These are phyloP conservation scores for Dichotomopilus funicola DNA, from an alignment of 2,329 filamentous ascomycete species.

Conservation along the genomic window DNA sequence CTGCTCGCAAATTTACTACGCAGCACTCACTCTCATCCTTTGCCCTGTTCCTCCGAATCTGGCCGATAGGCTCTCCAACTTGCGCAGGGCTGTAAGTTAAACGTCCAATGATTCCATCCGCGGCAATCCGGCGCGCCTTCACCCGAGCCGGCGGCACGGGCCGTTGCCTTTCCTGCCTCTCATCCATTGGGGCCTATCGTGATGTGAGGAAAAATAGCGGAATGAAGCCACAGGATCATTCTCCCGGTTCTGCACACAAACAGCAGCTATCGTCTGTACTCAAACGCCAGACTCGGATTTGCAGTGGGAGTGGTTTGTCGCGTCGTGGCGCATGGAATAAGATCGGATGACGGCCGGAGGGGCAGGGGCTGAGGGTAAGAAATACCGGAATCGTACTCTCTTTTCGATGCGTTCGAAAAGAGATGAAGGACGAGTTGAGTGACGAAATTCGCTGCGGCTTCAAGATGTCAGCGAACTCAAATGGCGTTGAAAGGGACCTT, in stretches of 20 bases:
- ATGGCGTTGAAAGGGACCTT: not conserved
- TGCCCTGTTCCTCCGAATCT: slow-evolving; percentile 33
- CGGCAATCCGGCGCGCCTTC: slow-evolving; percentile 10
- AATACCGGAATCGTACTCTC: not conserved
- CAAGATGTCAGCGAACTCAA: not conserved
- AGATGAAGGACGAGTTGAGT: too few species aligned
- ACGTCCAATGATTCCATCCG: slow-evolving; percentile 20
- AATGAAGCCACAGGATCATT: slow-evolving; percentile 14
- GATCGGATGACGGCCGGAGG: too few species aligned
- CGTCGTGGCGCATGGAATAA: too few species aligned
- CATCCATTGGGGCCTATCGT: slow-evolving; percentile 21
- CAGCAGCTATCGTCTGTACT: not conserved
- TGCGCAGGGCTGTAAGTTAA: slow-evolving; percentile 20
- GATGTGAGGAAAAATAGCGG: not conserved
- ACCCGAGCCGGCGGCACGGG: slow-evolving; percentile 7
- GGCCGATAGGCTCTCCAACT: slow-evolving; percentile 18
- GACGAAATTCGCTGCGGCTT: not conserved
- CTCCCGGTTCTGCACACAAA: slow-evolving; percentile 3
- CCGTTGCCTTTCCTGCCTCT: slow-evolving; percentile 12
- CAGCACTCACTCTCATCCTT: slow-evolving; percentile 24
- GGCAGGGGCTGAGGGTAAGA: too few species aligned
- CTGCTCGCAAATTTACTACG: too few species aligned
- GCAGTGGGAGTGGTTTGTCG: not conserved
- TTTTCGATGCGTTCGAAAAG: too few species aligned
- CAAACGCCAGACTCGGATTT: not conserved